These are phyloP conservation scores for Heimioporus sp. DNA, from an alignment of 768 basidiomycete genomes.

Conservation along the genomic window DNA sequence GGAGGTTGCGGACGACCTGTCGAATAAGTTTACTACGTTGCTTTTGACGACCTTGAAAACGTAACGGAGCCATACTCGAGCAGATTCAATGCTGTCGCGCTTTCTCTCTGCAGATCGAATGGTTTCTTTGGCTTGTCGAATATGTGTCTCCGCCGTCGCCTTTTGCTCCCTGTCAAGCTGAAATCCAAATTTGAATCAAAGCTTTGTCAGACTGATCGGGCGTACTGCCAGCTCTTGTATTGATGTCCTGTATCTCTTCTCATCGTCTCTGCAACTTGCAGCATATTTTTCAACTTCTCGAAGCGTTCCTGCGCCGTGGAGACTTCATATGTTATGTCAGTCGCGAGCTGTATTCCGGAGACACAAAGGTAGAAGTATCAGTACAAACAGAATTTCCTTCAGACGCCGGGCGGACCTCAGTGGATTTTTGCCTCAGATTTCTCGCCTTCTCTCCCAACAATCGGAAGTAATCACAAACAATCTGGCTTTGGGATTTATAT, in stretches of 20 bases:
- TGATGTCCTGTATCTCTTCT: neutral
- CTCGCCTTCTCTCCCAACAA: constrained; percentile 8
- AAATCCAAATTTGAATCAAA: neutral
- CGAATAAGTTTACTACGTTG: neutral
- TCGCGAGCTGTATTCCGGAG: constrained; percentile 4
- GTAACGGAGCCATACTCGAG: constrained; percentile 5
- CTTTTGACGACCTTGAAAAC: neutral
- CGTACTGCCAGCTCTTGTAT: constrained; percentile 9
- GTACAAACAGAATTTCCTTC: neutral
- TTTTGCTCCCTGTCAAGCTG: constrained; percentile 1
- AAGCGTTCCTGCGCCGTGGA: constrained; percentile 1
- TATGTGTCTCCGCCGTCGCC: neutral
- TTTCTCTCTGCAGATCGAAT: constrained; percentile 10
- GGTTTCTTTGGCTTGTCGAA: constrained; percentile 11
- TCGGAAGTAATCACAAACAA: constrained; percentile 4
- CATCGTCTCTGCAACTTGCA: neutral
- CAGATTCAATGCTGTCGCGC: constrained; percentile 12
- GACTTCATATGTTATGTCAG: constrained; percentile 13
- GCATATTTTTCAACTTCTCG: neutral
- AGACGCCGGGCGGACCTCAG: neutral
- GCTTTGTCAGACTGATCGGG: neutral
- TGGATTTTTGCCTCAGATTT: constrained; percentile 4
- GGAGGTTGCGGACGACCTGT: constrained; percentile 12
- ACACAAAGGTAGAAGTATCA: neutral
- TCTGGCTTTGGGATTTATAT: constrained; percentile 6